Evolutionary conservation across 441 rosid species (phyloP).

Genomic region (Heliophila coronopifolia): DNA sequence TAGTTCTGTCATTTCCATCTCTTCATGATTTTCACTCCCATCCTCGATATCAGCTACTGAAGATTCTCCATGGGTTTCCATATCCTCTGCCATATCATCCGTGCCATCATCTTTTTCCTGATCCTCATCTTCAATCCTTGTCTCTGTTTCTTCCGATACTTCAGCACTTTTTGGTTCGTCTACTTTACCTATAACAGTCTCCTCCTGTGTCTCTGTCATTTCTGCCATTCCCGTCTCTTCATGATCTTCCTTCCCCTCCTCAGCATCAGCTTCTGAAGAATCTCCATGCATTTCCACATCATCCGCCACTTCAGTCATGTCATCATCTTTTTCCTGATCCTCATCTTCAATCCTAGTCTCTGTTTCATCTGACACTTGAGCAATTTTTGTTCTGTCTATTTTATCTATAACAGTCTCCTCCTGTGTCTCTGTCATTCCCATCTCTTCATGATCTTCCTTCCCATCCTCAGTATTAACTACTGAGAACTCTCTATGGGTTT

Average conservation of each 20-base stretch:
- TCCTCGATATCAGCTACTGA: constrained; percentile 28
- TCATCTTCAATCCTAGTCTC: constrained; percentile 18
- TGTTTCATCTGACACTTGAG: constrained; percentile 21
- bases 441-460: too few species aligned
- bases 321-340: constrained; percentile 21
- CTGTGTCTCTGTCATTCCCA: too few species aligned
- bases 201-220: constrained; percentile 30
- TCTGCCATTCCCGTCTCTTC: constrained; percentile 25
- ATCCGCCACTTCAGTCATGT: constrained; percentile 16
- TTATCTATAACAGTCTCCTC: too few species aligned
- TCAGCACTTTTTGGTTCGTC: constrained; percentile 4
- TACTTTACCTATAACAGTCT: constrained; percentile 20
- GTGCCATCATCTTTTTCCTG: constrained; percentile 22
- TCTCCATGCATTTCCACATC: constrained; percentile 17
- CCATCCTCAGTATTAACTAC: too few species aligned
- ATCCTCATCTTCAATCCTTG: constrained; percentile 22
- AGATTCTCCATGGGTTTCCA: constrained; percentile 18
- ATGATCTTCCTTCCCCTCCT: constrained; percentile 25
- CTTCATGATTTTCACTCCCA: constrained; percentile 26
- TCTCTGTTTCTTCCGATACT: constrained; percentile 21
- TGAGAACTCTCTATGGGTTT: too few species aligned
- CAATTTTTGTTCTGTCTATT: too few species aligned
- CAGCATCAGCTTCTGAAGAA: constrained; percentile 20
- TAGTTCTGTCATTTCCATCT: constrained; percentile 21
- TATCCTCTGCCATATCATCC: constrained; percentile 19